phyloP scores from a whole-genome alignment of 176 grass and related monocot species.

The Leersia perrieri region DNA sequence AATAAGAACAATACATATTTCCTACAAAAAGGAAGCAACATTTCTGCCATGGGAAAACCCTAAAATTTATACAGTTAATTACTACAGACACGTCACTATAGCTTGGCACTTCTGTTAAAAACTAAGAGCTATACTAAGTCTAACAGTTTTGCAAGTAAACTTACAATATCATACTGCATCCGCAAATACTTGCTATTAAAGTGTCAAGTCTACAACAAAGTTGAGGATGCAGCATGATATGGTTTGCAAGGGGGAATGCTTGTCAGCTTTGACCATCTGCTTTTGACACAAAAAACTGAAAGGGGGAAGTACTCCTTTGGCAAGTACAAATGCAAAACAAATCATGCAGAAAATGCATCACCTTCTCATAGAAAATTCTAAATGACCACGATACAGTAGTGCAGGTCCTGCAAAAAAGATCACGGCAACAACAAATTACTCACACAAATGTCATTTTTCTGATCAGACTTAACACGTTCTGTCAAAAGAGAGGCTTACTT shows the following conservation, averaged over 20 bases:
- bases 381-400: conserved; percentile 99
- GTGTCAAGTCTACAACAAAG: too few relatives aligned
- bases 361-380: conserved; percentile 99
- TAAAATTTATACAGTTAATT: background rate
- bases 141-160: conserved; percentile 15
- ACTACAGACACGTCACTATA: conserved; percentile 5
- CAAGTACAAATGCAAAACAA: background rate
- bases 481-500: conserved; percentile 57
- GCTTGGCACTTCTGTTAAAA: background rate
- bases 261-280: background rate
- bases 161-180: too few relatives aligned
- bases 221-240: conserved; percentile 1
- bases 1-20: conserved; percentile 4
- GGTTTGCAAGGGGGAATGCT: conserved; percentile 4
- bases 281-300: background rate
- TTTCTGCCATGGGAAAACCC: background rate
- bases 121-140: conserved; percentile 5
- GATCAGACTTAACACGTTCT: background rate
- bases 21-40: background rate
- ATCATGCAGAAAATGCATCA: conserved; percentile 27
- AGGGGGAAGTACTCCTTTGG: background rate
- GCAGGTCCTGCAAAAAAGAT: conserved; percentile 81
- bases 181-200: too few relatives aligned
- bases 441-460: background rate
- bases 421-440: conserved; percentile 14